Evolutionary conservation across 2,329 filamentous ascomycete genomes (phyloP), one percentile per base, ranked within the genome.

Genomic region (Parascedosporium putredinis): DNA sequence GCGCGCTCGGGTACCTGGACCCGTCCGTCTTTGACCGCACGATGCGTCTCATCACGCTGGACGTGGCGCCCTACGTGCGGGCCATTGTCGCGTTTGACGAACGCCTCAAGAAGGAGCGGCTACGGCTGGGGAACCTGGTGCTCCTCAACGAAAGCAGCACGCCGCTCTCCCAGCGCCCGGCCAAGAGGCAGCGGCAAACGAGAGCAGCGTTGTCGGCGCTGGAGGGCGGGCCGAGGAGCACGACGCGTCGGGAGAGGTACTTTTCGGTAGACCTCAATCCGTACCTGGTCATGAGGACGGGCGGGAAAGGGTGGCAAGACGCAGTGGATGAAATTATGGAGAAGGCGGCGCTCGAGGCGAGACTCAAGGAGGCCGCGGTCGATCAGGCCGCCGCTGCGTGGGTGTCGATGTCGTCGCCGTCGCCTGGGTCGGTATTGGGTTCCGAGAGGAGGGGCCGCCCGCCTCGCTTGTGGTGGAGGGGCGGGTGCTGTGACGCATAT

Each of bases 1-100:
- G 60, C 50, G 45, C 55, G 16, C 57, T 58, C 14, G 55, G 59
- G 6, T 70, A 70, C 40, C 71, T 88, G 1, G 78, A 81, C 29
- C 74, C 84, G 0, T 90, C 87, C 0, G 80, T 84, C 0, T 88
- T 95, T 55, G 88, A 95, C 58, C 79, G 86, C 40, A 80, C 81
- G 0, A 68, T 85, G 57, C 63, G 65, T 1, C 70, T 83, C 18
- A 79, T 95, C 27, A 74, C 78, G 0, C 69, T 83, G 10, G 93
- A 98, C 55, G 72, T 97, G 2, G 90, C 89, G 0, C 93, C 94
- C 0, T 97, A 88, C 62, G 78, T 97, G n/a, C 85, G 94, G 9
- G 75, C 76, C 33, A 97, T 98, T 52, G 81, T 91, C 2, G 74
- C 81, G 0, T 86, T 84, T 60, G 91, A 97, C 57, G 69, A 80